Conservation (phyloP, 106 monocot genomes). For the Xerophyta viscosa region DNA sequence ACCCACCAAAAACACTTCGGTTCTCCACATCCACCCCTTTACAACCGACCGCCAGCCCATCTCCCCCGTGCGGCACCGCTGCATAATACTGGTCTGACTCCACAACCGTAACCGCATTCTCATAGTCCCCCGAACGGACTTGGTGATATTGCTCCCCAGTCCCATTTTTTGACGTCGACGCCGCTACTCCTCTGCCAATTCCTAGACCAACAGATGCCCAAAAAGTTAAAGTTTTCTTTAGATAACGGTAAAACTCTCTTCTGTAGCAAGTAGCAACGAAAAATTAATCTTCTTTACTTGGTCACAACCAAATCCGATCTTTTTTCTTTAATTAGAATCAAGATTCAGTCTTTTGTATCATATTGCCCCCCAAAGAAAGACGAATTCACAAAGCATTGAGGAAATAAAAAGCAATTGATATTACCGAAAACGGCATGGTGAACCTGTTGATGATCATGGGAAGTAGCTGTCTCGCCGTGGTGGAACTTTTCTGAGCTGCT, state of each 20-base stretch:
- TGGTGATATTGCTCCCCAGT: slow-evolving; percentile 22
- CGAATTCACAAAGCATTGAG: too few relatives aligned
- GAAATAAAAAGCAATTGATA: slow-evolving; percentile 5
- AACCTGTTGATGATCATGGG: slow-evolving; percentile 6
- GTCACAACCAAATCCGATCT: too few relatives aligned
- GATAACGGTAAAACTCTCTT: not conserved
- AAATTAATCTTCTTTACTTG: too few relatives aligned
- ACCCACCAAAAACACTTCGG: slow-evolving; percentile 32
- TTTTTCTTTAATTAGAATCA: too few relatives aligned
- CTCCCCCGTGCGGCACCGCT: slow-evolving; percentile 17
- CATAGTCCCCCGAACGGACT: slow-evolving; percentile 11
- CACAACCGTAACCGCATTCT: slow-evolving; percentile 25
- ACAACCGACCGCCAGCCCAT: slow-evolving; percentile 13
- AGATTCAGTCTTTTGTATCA: too few relatives aligned
- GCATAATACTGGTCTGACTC: slow-evolving; percentile 25
- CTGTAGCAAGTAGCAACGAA: too few relatives aligned
- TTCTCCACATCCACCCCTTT: slow-evolving; percentile 37
- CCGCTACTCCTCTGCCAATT: slow-evolving; percentile 12
- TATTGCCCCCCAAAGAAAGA: too few relatives aligned
- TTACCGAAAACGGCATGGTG: slow-evolving; percentile 33
- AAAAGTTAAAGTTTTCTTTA: too few relatives aligned
- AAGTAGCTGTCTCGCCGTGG: slow-evolving; percentile 7
- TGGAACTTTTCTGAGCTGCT: slow-evolving; percentile 45
- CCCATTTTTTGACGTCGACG: slow-evolving; percentile 8
- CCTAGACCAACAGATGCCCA: slow-evolving; percentile 13